These are phyloP conservation scores for Clathrus columnatus DNA, from an alignment of 768 basidiomycete genomes.

Conservation along the genomic window DNA sequence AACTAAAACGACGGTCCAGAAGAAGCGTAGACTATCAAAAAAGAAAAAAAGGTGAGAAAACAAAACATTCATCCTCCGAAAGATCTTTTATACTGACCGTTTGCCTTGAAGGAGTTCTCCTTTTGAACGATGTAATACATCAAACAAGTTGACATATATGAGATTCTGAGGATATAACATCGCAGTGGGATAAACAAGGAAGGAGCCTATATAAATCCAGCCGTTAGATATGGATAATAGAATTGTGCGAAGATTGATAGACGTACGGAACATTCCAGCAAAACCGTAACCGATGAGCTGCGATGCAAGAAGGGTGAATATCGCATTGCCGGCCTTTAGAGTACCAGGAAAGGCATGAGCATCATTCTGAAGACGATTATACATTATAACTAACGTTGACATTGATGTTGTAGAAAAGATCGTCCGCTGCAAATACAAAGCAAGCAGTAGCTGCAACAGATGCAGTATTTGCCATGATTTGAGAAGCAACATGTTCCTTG, in stretches of 20 bases:
- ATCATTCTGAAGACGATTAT: neutral
- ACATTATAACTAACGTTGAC: neutral
- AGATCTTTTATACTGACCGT: neutral
- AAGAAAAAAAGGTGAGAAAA: neutral
- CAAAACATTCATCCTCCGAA: neutral
- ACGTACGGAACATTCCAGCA: slow-evolving; percentile 3
- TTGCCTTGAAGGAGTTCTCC: slow-evolving; percentile 6
- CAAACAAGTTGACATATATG: slow-evolving; percentile 5
- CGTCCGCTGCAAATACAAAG: slow-evolving; percentile 6
- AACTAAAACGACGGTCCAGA: slow-evolving; percentile 3
- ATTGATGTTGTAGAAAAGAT: slow-evolving; percentile 7
- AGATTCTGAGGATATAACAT: slow-evolving; percentile 9
- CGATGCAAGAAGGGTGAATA: slow-evolving; percentile 7
- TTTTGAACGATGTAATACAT: slow-evolving; percentile 3
- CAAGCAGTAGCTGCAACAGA: slow-evolving; percentile 1
- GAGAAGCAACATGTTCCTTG: slow-evolving; percentile 7
- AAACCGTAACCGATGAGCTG: slow-evolving; percentile 8
- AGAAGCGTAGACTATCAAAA: slow-evolving; percentile 3
- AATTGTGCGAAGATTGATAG: neutral
- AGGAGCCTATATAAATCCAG: neutral
- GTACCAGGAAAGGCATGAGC: neutral
- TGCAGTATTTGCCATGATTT: slow-evolving; percentile 7
- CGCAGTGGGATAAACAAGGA: slow-evolving; percentile 7
- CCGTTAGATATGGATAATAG: neutral
- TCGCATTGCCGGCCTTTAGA: slow-evolving; percentile 3